A percentile compares a stretch with the other conserved stretches of the same genome.
Evolutionary conservation across 768 basidiomycete genomes (phyloP).

Genomic region (Termitomyces sp.): DNA sequence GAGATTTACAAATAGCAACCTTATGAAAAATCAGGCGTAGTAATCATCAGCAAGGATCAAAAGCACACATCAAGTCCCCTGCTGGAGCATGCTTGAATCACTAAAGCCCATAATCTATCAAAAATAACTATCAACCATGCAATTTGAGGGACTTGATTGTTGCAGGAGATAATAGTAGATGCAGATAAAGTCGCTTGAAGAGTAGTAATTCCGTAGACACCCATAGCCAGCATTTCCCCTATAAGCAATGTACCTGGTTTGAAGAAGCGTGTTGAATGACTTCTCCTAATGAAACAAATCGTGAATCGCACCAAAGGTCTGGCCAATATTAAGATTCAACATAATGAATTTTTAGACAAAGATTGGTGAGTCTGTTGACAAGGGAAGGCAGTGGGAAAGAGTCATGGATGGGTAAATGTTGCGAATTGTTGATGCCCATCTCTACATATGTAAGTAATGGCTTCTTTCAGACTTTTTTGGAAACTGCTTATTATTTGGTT

Average conservation of each 20-base stretch:
- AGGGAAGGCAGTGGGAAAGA: constrained; percentile 1
- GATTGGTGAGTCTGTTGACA: background rate
- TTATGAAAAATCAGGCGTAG: background rate
- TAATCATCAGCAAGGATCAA: too few relatives aligned
- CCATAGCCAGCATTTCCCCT: constrained; percentile 29
- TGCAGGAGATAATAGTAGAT: background rate
- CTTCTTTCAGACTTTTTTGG: background rate
- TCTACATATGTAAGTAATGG: background rate
- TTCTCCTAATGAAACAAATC: background rate
- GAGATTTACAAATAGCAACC: constrained; percentile 31
- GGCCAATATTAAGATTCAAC: constrained; percentile 13
- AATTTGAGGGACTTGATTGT: background rate
- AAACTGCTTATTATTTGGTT: background rate
- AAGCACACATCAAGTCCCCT: constrained; percentile 33
- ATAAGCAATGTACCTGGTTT: constrained; percentile 31
- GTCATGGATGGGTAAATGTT: constrained; percentile 3
- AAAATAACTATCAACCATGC: background rate
- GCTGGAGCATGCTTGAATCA: constrained; percentile 18
- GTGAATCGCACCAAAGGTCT: constrained; percentile 26
- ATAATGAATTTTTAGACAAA: background rate
- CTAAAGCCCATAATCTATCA: constrained; percentile 33
- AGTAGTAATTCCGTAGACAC: constrained; percentile 37
- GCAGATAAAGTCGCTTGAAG: constrained; percentile 26
- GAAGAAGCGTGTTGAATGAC: background rate
- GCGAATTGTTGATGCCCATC: background rate